Evolutionary conservation across 2,329 filamentous ascomycete species (phyloP).

Genomic region (Calonectria fujianensis): DNA sequence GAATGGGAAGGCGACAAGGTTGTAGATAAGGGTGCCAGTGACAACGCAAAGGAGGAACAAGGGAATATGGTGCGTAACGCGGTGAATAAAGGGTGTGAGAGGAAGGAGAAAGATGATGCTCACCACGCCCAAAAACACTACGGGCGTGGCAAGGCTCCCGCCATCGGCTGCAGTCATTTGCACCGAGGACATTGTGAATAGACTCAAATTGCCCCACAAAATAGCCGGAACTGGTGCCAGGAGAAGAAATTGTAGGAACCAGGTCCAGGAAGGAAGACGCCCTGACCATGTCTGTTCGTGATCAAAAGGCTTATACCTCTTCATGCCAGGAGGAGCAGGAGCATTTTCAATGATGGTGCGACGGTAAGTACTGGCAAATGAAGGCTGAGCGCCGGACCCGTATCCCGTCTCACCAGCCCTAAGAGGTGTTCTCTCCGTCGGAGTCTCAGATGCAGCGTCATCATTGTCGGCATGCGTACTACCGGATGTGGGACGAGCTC

Average conservation of each 20-base stretch:
- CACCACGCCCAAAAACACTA: slow-evolving; percentile 80
- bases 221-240: slow-evolving; percentile 86
- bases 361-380: slow-evolving; percentile 74
- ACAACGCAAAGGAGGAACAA: slow-evolving; percentile 84
- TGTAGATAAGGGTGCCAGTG: slow-evolving; percentile 86
- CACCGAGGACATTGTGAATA: slow-evolving; percentile 82
- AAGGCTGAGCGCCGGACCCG: slow-evolving; percentile 65
- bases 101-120: slow-evolving; percentile 85
- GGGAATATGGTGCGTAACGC: slow-evolving; percentile 88
- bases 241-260: slow-evolving; percentile 90
- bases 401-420: slow-evolving; percentile 59
- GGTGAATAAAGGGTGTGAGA: slow-evolving; percentile 88
- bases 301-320: slow-evolving; percentile 70
- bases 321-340: slow-evolving; percentile 48
- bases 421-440: slow-evolving; percentile 75
- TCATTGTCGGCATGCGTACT: slow-evolving; percentile 51
- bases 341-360: slow-evolving; percentile 64
- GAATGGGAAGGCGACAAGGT: slow-evolving; percentile 91
- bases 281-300: slow-evolving; percentile 92
- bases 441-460: slow-evolving; percentile 54
- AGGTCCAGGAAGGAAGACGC: slow-evolving; percentile 86
- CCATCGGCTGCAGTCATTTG: slow-evolving; percentile 92
- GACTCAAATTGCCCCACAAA: slow-evolving; percentile 83
- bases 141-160: slow-evolving; percentile 81
- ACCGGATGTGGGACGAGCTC: slow-evolving; percentile 35